A percentile compares a stretch with the other conserved stretches of the same genome.
Evolutionary conservation across 2,329 filamentous ascomycete genomes (phyloP).

Genomic region (Colletotrichum karsti): DNA sequence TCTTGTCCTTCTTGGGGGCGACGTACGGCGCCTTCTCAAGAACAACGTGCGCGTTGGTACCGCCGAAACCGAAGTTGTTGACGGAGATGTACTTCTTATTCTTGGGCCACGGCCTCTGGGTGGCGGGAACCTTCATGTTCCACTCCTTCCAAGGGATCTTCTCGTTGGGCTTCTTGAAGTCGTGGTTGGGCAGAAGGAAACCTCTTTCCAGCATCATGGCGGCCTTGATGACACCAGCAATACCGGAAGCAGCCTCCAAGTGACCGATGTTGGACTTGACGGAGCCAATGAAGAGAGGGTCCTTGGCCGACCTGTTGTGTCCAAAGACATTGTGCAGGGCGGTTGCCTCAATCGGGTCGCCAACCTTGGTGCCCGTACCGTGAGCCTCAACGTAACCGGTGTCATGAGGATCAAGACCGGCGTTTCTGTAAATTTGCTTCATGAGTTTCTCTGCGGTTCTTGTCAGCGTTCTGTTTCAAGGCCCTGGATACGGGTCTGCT

Average conservation of each 20-base stretch:
- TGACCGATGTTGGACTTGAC: constrained; percentile 63
- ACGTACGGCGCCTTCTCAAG: constrained; percentile 46
- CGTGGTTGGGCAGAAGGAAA: constrained; percentile 58
- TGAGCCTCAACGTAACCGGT: constrained; percentile 57
- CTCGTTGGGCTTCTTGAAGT: constrained; percentile 58
- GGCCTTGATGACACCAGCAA: constrained; percentile 60
- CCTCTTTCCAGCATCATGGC: constrained; percentile 59
- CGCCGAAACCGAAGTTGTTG: constrained; percentile 56
- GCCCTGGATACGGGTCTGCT: neutral
- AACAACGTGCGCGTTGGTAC: constrained; percentile 54
- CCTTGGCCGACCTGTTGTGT: constrained; percentile 27
- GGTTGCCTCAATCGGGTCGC: constrained; percentile 63
- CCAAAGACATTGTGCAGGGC: constrained; percentile 56
- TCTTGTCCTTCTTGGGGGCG: constrained; percentile 30
- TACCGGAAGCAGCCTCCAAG: constrained; percentile 59
- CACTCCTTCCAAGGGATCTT: constrained; percentile 58
- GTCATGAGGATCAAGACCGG: constrained; percentile 35
- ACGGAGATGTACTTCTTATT: constrained; percentile 59
- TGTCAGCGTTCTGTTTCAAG: constrained; percentile 28
- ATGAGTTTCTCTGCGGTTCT: constrained; percentile 46
- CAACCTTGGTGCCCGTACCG: constrained; percentile 63
- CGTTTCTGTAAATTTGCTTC: constrained; percentile 43
- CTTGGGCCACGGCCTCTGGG: constrained; percentile 53
- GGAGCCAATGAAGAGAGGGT: constrained; percentile 54
- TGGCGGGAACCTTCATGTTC: constrained; percentile 56